phyloP scores from a whole-genome alignment of 2,329 filamentous ascomycete species.

The Tolypocladium ovalisporum region DNA sequence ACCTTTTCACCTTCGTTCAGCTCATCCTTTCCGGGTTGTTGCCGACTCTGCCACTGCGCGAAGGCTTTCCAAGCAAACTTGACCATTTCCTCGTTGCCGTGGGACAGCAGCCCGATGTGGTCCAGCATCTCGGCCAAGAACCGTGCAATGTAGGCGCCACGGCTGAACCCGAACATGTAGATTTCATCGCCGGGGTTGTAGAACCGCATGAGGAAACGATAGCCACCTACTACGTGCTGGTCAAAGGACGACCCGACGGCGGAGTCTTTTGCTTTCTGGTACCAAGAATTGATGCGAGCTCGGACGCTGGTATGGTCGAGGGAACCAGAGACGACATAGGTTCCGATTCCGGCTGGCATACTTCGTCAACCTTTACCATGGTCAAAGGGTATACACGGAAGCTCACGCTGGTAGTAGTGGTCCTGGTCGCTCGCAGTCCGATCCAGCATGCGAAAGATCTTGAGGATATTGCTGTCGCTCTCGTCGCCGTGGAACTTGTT shows the following conservation, averaged over 20 bases:
- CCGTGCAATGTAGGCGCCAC: constrained; percentile 62
- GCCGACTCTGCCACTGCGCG: constrained; percentile 59
- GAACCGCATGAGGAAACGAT: constrained; percentile 68
- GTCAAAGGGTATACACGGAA: too few relatives aligned
- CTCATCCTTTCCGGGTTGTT: constrained; percentile 32
- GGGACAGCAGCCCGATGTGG: constrained; percentile 65
- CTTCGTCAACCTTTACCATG: not conserved
- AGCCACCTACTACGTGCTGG: constrained; percentile 73
- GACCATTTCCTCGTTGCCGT: constrained; percentile 79
- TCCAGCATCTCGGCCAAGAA: constrained; percentile 80
- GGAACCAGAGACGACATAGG: constrained; percentile 53
- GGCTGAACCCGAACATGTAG: constrained; percentile 64
- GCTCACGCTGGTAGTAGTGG: constrained; percentile 52
- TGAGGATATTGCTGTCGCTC: constrained; percentile 55
- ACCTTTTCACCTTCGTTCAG: constrained; percentile 20
- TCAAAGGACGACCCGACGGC: constrained; percentile 73
- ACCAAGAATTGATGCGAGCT: constrained; percentile 54
- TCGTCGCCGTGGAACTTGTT: constrained; percentile 55
- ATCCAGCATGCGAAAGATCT: constrained; percentile 61
- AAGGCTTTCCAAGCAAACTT: constrained; percentile 78
- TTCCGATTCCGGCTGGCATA: constrained; percentile 55
- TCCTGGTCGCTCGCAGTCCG: constrained; percentile 50
- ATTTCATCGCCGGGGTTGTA: constrained; percentile 55
- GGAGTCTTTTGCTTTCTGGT: constrained; percentile 64
- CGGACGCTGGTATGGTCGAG: constrained; percentile 45